phyloP scores from a whole-genome alignment of 768 basidiomycete genomes.

The Collybia nuda region DNA sequence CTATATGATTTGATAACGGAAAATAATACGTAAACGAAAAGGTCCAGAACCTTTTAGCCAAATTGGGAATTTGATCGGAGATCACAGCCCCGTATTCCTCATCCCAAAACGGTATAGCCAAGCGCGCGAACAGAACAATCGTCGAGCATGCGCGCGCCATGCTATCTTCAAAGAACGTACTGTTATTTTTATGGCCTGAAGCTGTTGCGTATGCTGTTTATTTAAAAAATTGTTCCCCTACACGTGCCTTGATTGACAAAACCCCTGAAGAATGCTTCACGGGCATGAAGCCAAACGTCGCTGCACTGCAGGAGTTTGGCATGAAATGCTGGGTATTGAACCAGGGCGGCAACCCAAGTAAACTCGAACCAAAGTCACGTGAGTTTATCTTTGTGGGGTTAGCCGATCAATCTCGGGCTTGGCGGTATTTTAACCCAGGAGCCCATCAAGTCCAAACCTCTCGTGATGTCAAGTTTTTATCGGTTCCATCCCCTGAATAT shows the following conservation, averaged over 20 bases:
- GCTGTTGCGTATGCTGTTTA: conserved; percentile 4
- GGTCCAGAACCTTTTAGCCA: not conserved
- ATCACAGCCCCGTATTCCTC: not conserved
- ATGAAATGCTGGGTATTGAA: not conserved
- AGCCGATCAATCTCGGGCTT: not conserved
- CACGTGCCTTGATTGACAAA: not conserved
- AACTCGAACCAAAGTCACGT: not conserved
- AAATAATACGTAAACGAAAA: not conserved
- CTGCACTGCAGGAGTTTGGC: conserved; percentile 1
- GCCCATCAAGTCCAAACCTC: not conserved
- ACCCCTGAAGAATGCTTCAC: conserved; percentile 5
- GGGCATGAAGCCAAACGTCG: conserved; percentile 4
- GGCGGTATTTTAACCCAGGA: not conserved
- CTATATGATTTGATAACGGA: not conserved
- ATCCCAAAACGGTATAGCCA: conserved; percentile 4
- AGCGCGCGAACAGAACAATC: conserved; percentile 2
- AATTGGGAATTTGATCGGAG: not conserved
- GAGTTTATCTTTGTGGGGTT: not conserved
- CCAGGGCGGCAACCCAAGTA: not conserved
- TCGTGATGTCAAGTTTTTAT: not conserved
- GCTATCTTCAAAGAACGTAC: conserved; percentile 2
- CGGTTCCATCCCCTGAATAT: too few species aligned
- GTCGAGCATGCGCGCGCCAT: conserved; percentile 1
- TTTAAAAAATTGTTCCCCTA: conserved; percentile 1
- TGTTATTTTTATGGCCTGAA: conserved; percentile 7